Evolutionary conservation across 1,284 basidiomycete genomes (phyloP).

Genomic region (Leccinum holopus): DNA sequence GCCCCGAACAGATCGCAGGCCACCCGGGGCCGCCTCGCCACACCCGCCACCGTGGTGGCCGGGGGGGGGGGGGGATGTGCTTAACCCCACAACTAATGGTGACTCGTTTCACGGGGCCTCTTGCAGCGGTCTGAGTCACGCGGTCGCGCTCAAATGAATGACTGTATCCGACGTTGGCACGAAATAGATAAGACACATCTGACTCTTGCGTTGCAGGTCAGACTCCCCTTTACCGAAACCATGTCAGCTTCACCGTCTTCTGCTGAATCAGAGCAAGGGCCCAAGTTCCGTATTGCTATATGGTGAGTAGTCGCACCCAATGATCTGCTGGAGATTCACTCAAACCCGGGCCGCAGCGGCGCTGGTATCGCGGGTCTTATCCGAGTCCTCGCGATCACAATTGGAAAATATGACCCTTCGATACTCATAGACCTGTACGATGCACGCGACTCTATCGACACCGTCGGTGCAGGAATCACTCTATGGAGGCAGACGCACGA

Average conservation of each 20-base stretch:
- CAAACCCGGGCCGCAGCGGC: conserved; percentile 13
- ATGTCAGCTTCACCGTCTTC: not conserved
- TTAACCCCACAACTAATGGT: not conserved
- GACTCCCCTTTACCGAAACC: not conserved
- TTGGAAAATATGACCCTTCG: conserved; percentile 23
- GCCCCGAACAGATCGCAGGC: too few relatives aligned
- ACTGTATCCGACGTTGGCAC: not conserved
- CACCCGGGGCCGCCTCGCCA: too few relatives aligned
- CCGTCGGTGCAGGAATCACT: conserved; percentile 19
- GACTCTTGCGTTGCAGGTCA: not conserved
- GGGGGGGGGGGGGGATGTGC: too few relatives aligned
- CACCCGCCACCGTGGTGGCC: too few relatives aligned
- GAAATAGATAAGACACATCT: not conserved
- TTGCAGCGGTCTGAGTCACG: not conserved
- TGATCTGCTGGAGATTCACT: not conserved
- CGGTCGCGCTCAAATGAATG: not conserved
- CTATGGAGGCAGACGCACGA: conserved; percentile 11
- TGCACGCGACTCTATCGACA: conserved; percentile 16
- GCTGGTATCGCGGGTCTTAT: conserved; percentile 24
- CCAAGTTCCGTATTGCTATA: not conserved
- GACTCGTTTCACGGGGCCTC: not conserved
- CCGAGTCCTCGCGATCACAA: conserved; percentile 18
- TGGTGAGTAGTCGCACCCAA: not conserved
- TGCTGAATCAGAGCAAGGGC: not conserved
- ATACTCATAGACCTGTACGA: conserved; percentile 27